Evolutionary conservation across 2,329 filamentous ascomycete species (phyloP).

Genomic region (Colletotrichum sublineola): DNA sequence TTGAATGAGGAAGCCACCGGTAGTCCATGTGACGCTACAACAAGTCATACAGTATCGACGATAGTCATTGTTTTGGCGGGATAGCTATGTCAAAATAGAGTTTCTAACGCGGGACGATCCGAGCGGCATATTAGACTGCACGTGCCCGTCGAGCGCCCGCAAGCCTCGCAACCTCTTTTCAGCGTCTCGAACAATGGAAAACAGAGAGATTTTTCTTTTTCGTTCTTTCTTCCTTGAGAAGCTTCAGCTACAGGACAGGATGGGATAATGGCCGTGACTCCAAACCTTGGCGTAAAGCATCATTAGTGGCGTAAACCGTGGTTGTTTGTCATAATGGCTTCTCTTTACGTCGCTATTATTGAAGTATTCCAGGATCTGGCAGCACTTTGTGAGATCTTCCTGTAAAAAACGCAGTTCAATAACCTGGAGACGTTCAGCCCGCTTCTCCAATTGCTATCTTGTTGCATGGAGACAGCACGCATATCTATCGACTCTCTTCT

Average conservation of each 20-base stretch:
- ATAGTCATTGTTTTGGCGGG: not conserved
- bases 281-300: too few species aligned
- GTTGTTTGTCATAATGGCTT: too few species aligned
- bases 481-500: not conserved
- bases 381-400: not conserved
- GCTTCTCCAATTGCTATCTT: not conserved
- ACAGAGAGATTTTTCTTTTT: not conserved
- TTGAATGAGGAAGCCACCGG: not conserved
- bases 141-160: not conserved
- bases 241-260: not conserved
- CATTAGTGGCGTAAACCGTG: too few species aligned
- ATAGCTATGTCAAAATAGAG: not conserved
- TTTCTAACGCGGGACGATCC: not conserved
- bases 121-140: not conserved
- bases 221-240: too few species aligned
- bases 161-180: not conserved
- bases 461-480: not conserved
- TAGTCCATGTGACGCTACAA: not conserved
- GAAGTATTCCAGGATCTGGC: not conserved
- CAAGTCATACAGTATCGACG: not conserved
- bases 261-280: not conserved
- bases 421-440: not conserved
- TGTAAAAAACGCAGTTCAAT: accelerated
- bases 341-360: too few species aligned
- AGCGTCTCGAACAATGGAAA: not conserved